Evolutionary conservation across 139 green algal genomes (phyloP).

Genomic region (Chlamydomonas sphaeroides): DNA sequence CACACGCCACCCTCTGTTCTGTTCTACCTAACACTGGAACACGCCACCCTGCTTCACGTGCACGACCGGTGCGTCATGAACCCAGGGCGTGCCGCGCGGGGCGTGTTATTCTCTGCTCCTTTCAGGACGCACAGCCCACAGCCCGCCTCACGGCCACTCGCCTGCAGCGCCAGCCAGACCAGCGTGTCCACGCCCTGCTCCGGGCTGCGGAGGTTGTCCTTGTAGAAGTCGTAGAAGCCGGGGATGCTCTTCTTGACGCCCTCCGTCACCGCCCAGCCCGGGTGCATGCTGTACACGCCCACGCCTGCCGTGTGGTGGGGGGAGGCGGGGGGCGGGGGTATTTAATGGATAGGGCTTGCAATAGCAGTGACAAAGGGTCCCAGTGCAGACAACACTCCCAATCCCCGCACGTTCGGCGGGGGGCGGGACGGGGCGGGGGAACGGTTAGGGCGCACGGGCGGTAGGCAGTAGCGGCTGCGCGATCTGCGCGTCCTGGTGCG

Average conservation of each 20-base stretch:
- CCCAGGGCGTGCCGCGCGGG: too few relatives aligned
- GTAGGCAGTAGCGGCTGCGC: too few relatives aligned
- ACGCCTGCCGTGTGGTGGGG: too few relatives aligned
- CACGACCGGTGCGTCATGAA: too few relatives aligned
- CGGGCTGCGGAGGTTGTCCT: conserved; percentile 57
- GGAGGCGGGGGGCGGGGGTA: neutral
- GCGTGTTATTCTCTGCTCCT: neutral
- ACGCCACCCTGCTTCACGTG: too few relatives aligned
- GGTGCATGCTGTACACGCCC: conserved; percentile 57
- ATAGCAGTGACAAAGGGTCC: neutral
- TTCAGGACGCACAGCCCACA: neutral
- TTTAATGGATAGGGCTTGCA: neutral
- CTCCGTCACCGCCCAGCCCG: conserved; percentile 72
- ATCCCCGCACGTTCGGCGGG: too few relatives aligned
- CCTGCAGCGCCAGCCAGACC: conserved; percentile 69
- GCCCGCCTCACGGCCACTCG: neutral
- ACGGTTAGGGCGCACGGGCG: too few relatives aligned
- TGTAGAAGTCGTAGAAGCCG: conserved; percentile 66
- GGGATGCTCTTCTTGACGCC: conserved; percentile 73
- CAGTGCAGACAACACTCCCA: too few relatives aligned
- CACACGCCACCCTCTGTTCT: too few relatives aligned
- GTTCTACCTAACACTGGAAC: too few relatives aligned
- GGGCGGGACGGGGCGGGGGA: too few relatives aligned
- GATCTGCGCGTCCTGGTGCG: too few relatives aligned
- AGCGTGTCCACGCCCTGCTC: conserved; percentile 72